phyloP scores from a whole-genome alignment of 192 early-diverging fungal species.

The Anaeromyces robustus region DNA sequence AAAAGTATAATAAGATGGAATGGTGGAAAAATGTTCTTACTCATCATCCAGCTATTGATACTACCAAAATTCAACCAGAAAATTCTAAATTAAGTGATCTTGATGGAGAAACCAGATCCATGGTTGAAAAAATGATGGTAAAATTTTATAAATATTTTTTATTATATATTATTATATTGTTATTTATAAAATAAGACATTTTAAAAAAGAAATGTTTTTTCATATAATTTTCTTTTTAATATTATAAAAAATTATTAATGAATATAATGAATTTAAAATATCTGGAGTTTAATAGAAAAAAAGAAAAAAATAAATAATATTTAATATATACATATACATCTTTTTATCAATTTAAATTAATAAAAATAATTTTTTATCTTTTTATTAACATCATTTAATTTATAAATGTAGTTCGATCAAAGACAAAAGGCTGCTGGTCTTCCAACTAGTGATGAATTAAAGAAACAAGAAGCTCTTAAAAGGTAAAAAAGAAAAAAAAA shows the following conservation, averaged over 20 bases:
- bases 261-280: too few species aligned
- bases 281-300: too few species aligned
- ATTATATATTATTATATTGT: too few species aligned
- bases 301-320: too few species aligned
- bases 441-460: slow-evolving; percentile 60
- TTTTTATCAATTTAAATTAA: too few species aligned
- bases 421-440: slow-evolving; percentile 62
- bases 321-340: too few species aligned
- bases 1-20: slow-evolving; percentile 63
- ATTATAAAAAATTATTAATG: too few species aligned
- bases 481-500: slow-evolving; percentile 17
- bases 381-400: too few species aligned
- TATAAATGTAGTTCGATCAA: slow-evolving; percentile 71
- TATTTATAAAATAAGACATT: too few species aligned
- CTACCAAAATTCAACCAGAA: slow-evolving; percentile 75
- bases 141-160: neutral
- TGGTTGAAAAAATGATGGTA: slow-evolving; percentile 97
- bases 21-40: slow-evolving; percentile 85
- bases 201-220: too few species aligned
- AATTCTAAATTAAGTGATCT: slow-evolving; percentile 73
- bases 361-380: too few species aligned
- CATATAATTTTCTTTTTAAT: too few species aligned
- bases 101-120: slow-evolving; percentile 75
- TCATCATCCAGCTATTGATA: slow-evolving; percentile 67
- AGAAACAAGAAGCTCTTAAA: slow-evolving; percentile 58